Base-by-base conservation (phyloP, 1,284 basidiomycete genomes). In the Phellinidium pouzarii region DNA sequence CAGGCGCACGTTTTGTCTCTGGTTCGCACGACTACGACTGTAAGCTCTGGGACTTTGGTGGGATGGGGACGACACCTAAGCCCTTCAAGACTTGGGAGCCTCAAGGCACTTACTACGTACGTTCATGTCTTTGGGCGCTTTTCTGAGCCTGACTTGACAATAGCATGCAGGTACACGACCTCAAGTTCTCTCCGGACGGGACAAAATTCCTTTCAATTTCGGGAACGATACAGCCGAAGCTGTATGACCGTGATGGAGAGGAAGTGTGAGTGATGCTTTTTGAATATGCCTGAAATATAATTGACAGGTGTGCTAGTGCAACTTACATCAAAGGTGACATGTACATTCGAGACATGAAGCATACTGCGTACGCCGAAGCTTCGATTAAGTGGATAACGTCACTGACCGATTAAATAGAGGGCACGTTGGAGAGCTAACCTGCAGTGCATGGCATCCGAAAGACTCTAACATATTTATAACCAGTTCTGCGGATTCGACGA, bases 31-130 rank as follows among this genome's bases (percentile, higher is more conserved):
- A 99, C 70, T 98, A 98, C 65, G 91, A 95, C 68, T 87, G 90
- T 69, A 98, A 98, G 69, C 70, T 99, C 49, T 99, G 94, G 94
- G 96, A 99, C 69, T 99, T 99, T 71, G 96, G 95, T 62, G 96
- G 96, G 5, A 99, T 99, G 95, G 88, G 90, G 62, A 72, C 77
- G 58, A 40, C 43, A 9, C 46, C 78, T 88, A 89, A 90, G 65
- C 94, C 96, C 12, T 99, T 99, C 79, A 91, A 93, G 71, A 89
- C 80, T 58, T 98, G 91, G 80, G 94, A 99, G 67, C 91, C 94
- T 54, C 84, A 87, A 54, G 93, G 91, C 55, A 90, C 84, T 60
- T 97, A 99, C 70, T 85, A 94, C 71, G 92, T 94, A 64, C 51
- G 87, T 75, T 34, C 50, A 43, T 36, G 45, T 55, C 44, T 44